Evolutionary conservation across 768 basidiomycete species (phyloP).

Genomic region (Russula abietina): DNA sequence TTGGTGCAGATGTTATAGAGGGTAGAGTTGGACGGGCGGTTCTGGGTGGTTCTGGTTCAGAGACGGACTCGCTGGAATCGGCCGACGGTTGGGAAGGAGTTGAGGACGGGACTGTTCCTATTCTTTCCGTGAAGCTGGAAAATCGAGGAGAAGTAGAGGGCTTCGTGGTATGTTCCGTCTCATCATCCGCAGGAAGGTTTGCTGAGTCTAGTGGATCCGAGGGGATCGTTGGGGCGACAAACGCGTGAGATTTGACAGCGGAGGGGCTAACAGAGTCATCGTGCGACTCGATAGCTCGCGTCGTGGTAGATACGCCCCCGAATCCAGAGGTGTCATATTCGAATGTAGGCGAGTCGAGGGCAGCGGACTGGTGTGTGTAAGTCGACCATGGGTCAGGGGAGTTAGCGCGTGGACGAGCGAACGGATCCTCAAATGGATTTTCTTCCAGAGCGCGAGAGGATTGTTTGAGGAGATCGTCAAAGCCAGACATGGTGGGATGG

Average conservation of each 20-base stretch:
- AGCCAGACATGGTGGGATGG: conserved; percentile 24
- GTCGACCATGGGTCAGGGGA: conserved; percentile 30
- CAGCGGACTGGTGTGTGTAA: conserved; percentile 6
- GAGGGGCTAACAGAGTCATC: background rate
- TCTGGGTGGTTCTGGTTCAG: background rate
- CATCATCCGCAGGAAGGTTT: conserved; percentile 27
- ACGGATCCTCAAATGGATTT: conserved; percentile 31
- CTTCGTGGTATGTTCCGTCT: conserved; percentile 23
- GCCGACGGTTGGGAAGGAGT: conserved; percentile 24
- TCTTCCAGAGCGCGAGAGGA: conserved; percentile 27
- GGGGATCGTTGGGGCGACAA: background rate
- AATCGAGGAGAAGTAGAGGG: conserved; percentile 25
- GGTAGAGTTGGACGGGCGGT: conserved; percentile 27
- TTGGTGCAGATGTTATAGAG: conserved; percentile 12
- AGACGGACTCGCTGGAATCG: conserved; percentile 20
- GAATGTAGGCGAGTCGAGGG: conserved; percentile 7
- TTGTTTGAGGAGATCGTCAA: conserved; percentile 29
- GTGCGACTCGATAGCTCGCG: conserved; percentile 2
- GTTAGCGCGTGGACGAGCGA: conserved; percentile 25
- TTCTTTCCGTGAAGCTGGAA: conserved; percentile 53
- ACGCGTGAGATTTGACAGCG: conserved; percentile 2
- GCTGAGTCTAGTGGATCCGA: conserved; percentile 41
- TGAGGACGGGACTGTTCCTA: conserved; percentile 24
- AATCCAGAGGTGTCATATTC: conserved; percentile 21
- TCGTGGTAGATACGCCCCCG: conserved; percentile 2